phyloP scores from a whole-genome alignment of 2,329 filamentous ascomycete genomes.

The Fusarium citri region DNA sequence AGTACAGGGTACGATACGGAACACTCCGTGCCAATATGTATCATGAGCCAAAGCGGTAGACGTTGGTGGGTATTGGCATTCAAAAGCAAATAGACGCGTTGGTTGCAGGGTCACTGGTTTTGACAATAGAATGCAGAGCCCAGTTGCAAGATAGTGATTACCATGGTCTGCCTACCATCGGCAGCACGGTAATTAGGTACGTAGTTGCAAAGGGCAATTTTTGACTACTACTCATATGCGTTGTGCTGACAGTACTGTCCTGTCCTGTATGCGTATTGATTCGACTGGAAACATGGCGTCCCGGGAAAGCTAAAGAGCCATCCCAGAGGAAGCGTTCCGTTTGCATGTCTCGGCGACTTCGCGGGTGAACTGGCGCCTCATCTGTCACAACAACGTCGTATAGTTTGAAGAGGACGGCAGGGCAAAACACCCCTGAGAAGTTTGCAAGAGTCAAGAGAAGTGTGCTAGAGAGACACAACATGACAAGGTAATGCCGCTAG shows the following conservation, averaged over 20 bases:
- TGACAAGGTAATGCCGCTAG: constrained; percentile 20
- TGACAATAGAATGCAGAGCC: constrained; percentile 11
- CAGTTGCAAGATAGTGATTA: constrained; percentile 8
- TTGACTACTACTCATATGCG: background rate
- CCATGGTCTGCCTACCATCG: background rate
- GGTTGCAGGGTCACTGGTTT: constrained; percentile 1
- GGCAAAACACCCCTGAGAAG: constrained; percentile 12
- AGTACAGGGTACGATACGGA: background rate
- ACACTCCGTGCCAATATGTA: constrained; percentile 1
- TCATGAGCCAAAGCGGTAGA: background rate
- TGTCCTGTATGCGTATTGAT: background rate
- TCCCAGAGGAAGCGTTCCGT: constrained; percentile 22
- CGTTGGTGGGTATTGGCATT: background rate
- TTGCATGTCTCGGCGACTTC: constrained; percentile 46
- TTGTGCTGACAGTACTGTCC: background rate
- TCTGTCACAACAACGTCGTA: constrained; percentile 30
- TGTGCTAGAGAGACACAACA: constrained; percentile 8
- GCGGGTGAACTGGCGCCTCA: constrained; percentile 40
- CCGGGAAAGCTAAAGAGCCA: constrained; percentile 20
- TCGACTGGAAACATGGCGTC: constrained; percentile 23
- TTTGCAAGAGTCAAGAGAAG: constrained; percentile 29
- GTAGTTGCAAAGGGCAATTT: constrained; percentile 26
- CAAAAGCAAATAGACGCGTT: background rate
- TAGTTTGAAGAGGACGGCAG: constrained; percentile 9
- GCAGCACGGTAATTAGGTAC: constrained; percentile 4